These are phyloP conservation scores for Sporothrix schenckii DNA, from an alignment of 2,329 filamentous ascomycete genomes.

Conservation along the genomic window DNA sequence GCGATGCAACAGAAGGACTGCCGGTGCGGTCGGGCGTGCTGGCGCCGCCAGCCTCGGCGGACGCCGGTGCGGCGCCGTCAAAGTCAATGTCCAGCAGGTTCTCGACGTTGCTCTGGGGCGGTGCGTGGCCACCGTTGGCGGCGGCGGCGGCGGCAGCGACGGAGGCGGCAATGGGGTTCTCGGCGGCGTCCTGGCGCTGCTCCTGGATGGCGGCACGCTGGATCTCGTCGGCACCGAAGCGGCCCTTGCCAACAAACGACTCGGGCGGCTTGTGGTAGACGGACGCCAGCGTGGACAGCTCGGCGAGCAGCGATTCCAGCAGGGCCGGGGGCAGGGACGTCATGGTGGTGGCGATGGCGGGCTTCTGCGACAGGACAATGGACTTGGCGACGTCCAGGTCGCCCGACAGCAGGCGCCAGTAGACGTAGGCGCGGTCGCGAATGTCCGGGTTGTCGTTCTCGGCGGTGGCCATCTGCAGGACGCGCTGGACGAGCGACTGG, in stretches of 20 bases:
- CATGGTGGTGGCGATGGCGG: conserved; percentile 92
- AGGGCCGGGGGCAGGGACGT: conserved; percentile 80
- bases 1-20: conserved; percentile 54
- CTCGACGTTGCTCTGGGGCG: conserved; percentile 75
- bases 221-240: conserved; percentile 90
- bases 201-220: conserved; percentile 96
- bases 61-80: conserved; percentile 90
- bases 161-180: conserved; percentile 90
- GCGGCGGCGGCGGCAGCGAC: conserved; percentile 70
- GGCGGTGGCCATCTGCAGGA: conserved; percentile 86
- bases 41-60: conserved; percentile 61
- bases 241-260: conserved; percentile 95
- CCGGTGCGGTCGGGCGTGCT: conserved; percentile 70
- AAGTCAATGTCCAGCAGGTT: conserved; percentile 76
- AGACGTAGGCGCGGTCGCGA: conserved; percentile 93
- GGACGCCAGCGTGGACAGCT: conserved; percentile 92
- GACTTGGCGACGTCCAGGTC: conserved; percentile 90
- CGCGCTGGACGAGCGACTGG: conserved; percentile 89
- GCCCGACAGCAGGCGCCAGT: conserved; percentile 94
- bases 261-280: conserved; percentile 98
- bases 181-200: conserved; percentile 85
- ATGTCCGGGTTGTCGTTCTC: conserved; percentile 98
- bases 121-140: conserved; percentile 57
- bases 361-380: conserved; percentile 91
- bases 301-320: conserved; percentile 84